Evolutionary conservation across 768 basidiomycete species (phyloP).

Genomic region (Lactarius tabidus): DNA sequence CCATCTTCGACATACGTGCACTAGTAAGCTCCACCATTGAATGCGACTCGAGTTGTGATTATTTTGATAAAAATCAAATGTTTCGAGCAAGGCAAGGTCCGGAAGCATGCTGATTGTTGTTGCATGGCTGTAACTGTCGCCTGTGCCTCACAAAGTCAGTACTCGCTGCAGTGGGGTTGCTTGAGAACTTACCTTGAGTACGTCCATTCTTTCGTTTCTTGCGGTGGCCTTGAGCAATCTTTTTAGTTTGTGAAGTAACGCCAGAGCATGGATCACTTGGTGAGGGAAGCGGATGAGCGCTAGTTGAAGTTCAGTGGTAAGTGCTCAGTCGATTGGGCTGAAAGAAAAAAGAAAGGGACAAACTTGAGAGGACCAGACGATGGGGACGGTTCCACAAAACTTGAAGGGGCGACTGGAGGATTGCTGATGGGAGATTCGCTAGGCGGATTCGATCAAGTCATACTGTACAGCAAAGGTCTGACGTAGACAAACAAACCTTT

Average conservation of each 20-base stretch:
- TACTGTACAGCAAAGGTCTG: not conserved
- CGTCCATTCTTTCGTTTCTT: too few species aligned
- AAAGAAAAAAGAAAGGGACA: not conserved
- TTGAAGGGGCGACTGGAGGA: not conserved
- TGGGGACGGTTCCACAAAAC: not conserved
- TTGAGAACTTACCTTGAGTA: too few species aligned
- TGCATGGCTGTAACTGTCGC: not conserved
- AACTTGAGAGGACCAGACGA: not conserved
- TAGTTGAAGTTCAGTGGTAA: not conserved
- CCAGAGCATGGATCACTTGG: not conserved
- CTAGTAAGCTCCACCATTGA: too few species aligned
- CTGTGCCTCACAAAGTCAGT: too few species aligned
- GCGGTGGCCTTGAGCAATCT: too few species aligned
- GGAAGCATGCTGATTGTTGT: too few species aligned
- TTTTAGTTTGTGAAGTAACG: not conserved
- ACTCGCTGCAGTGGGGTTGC: too few species aligned
- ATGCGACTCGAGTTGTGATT: too few species aligned
- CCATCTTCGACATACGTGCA: too few species aligned
- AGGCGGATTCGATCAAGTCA: not conserved
- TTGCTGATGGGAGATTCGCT: not conserved
- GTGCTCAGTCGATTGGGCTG: not conserved
- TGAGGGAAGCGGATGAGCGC: not conserved
- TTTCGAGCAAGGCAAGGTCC: too few species aligned
- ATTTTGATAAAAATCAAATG: too few species aligned
- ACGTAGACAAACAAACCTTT: not conserved